These are phyloP conservation scores for Diaporthe destruens DNA, from an alignment of 2,329 filamentous ascomycete genomes.

Conservation along the genomic window DNA sequence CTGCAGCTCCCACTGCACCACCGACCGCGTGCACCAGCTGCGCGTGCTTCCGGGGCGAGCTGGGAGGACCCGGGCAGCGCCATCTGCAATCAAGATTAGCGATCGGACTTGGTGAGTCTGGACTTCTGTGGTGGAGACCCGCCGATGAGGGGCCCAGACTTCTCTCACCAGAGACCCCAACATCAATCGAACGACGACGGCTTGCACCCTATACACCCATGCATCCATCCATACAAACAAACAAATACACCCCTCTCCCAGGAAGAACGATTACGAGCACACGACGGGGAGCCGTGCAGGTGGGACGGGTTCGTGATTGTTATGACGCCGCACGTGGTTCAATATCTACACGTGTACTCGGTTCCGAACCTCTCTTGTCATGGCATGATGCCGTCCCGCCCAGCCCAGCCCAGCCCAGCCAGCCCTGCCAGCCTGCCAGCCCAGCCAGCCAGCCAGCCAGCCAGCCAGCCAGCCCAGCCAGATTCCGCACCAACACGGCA, in stretches of 20 bases:
- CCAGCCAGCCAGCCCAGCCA: background rate
- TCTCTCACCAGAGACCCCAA: constrained; percentile 10
- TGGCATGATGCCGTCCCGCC: background rate
- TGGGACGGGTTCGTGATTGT: background rate
- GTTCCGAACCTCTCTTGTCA: too few relatives aligned
- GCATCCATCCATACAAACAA: too few relatives aligned
- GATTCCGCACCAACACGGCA: background rate
- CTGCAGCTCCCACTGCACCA: constrained; percentile 17
- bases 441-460: background rate
- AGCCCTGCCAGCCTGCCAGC: background rate
- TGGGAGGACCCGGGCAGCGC: constrained; percentile 19
- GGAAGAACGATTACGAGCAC: background rate
- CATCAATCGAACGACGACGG: background rate
- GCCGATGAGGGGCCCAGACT: constrained; percentile 29
- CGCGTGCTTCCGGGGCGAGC: constrained; percentile 17
- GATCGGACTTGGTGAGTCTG: constrained; percentile 33
- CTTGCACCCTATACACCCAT: too few relatives aligned
- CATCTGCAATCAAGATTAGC: constrained; percentile 37
- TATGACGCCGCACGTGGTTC: background rate
- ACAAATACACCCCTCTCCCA: too few relatives aligned
- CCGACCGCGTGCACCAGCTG: constrained; percentile 4
- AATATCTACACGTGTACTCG: too few relatives aligned
- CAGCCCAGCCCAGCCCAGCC: background rate
- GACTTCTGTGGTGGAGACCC: constrained; percentile 39
- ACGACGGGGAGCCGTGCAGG: background rate